These are phyloP conservation scores for Colletotrichum somersetense DNA, from an alignment of 2,329 filamentous ascomycete genomes.

Conservation along the genomic window DNA sequence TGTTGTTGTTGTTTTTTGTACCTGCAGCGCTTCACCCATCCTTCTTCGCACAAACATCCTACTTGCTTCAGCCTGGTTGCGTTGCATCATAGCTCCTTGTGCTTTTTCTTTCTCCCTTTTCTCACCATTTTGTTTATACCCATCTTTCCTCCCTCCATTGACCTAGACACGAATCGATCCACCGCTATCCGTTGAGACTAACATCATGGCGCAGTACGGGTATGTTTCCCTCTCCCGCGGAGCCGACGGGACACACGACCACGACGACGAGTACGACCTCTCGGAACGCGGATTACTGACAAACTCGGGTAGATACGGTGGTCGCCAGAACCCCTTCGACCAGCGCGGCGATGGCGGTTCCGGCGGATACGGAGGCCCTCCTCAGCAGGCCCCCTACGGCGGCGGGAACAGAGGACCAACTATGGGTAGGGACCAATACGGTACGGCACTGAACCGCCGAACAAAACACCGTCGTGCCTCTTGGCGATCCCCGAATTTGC, in stretches of 20 bases:
- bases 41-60: constrained; percentile 40
- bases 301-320: constrained; percentile 65
- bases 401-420: constrained; percentile 43
- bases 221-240: constrained; percentile 49
- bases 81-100: constrained; percentile 33
- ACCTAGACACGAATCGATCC: constrained; percentile 11
- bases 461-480: no score
- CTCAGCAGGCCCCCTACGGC: constrained; percentile 44
- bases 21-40: constrained; percentile 26
- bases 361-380: constrained; percentile 47
- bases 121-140: background rate
- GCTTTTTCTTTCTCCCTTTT: background rate
- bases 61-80: constrained; percentile 39
- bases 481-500: background rate
- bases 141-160: constrained; percentile 12
- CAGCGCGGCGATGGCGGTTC: constrained; percentile 58
- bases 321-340: constrained; percentile 69
- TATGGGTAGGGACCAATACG: constrained; percentile 41
- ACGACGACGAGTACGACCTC: constrained; percentile 37
- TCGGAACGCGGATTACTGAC: constrained; percentile 42
- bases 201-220: constrained; percentile 63
- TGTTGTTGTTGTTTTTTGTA: background rate
- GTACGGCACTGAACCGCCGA: constrained; percentile 31
- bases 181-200: constrained; percentile 46
- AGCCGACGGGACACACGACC: constrained; percentile 36